Conservation (phyloP, 345 rosid species). For the Sisymbrium altissimum region DNA sequence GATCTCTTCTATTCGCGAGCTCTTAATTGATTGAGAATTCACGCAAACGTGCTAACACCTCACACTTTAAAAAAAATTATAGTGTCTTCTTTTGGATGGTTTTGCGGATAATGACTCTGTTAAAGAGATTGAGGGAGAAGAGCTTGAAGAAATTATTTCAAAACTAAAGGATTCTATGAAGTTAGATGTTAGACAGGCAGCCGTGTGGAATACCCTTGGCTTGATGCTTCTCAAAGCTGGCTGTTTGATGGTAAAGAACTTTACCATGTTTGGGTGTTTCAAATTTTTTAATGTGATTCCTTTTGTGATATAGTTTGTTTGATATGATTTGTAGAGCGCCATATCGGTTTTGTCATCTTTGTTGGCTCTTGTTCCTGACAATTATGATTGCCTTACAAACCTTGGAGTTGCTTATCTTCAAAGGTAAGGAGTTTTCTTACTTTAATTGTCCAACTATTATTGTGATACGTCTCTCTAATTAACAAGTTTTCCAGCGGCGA, state of each 20-base stretch:
- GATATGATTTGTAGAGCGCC: slow-evolving; percentile 55
- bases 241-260: slow-evolving; percentile 60
- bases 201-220: slow-evolving; percentile 87
- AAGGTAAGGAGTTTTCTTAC: slow-evolving; percentile 44
- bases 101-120: slow-evolving; percentile 54
- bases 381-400: slow-evolving; percentile 87
- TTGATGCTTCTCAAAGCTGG: slow-evolving; percentile 85
- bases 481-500: slow-evolving; percentile 59
- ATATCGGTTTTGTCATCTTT: slow-evolving; percentile 67
- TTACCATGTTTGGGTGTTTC: slow-evolving; percentile 8
- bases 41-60: background rate
- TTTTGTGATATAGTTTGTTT: slow-evolving; percentile 17
- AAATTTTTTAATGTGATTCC: slow-evolving; percentile 10
- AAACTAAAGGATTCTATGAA: slow-evolving; percentile 73
- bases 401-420: slow-evolving; percentile 90
- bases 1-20: background rate
- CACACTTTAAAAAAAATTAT: slow-evolving; percentile 18
- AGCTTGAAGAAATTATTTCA: slow-evolving; percentile 70
- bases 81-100: slow-evolving; percentile 83
- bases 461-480: slow-evolving; percentile 7
- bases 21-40: background rate
- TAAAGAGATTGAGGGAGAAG: slow-evolving; percentile 75
- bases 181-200: slow-evolving; percentile 70
- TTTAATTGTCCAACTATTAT: background rate
- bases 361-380: slow-evolving; percentile 56